Conservation (phyloP, 208 protist genomes). For the Borovskyia barvae region DNA sequence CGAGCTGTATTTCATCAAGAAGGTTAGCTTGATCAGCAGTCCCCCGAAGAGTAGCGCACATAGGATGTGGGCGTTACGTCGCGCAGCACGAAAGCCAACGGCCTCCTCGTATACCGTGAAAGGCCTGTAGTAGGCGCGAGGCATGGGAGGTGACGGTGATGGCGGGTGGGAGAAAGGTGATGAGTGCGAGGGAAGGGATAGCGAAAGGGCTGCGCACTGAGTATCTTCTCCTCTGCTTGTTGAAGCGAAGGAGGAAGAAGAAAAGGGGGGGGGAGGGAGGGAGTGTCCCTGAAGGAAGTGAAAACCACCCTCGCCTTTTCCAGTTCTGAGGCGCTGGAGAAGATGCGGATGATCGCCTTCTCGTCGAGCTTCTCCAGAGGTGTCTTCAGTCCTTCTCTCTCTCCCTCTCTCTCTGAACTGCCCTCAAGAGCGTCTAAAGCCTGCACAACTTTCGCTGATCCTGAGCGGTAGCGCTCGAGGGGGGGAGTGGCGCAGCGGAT, state of each 20-base stretch:
- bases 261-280: too few species aligned
- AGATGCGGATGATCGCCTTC: too few species aligned
- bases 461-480: too few species aligned
- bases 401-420: too few species aligned
- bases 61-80: conserved; percentile 71
- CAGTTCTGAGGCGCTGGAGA: too few species aligned
- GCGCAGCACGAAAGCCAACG: conserved; percentile 64
- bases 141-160: conserved; percentile 35
- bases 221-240: neutral
- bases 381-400: too few species aligned
- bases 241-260: conserved; percentile 2
- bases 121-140: conserved; percentile 78
- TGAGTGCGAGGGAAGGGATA: neutral
- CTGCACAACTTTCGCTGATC: too few species aligned
- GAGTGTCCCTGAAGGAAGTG: too few species aligned
- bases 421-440: too few species aligned
- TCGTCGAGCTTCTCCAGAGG: too few species aligned
- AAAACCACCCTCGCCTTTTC: too few species aligned
- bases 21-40: conserved; percentile 55
- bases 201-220: neutral
- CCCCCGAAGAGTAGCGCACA: conserved; percentile 63
- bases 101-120: conserved; percentile 84
- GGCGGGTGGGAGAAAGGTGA: conserved; percentile 2
- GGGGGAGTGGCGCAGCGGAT: too few species aligned
- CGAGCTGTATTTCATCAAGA: conserved; percentile 53